Evolutionary conservation across 2,329 filamentous ascomycete genomes (phyloP), one percentile per base, ranked within the genome.

Genomic region (Penicillium psychrosexuale): DNA sequence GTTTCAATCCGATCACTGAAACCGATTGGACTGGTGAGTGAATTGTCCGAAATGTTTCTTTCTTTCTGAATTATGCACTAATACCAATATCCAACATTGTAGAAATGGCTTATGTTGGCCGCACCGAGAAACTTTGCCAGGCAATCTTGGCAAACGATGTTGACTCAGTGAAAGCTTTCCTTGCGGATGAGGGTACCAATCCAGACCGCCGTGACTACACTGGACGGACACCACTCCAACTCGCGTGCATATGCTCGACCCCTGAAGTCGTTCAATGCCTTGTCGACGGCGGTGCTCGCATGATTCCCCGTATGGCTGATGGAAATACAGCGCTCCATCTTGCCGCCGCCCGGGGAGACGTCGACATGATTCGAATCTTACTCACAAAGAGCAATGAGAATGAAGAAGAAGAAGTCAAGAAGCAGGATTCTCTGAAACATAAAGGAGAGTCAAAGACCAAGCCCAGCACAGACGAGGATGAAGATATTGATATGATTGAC

Each of bases 91-190:
- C 22, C 5, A 24, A 5, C 22, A 24, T 24, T 24, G 22, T 19
- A 72, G 89, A 92, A 61, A 94, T 95, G 90, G 90, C 90, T 0
- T 96, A 95, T 61, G 81, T 95, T 34, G 89, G 90, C 11, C 89
- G 91, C 61, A 92, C 89, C 1, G 85, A 84, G 36, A 79, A 82
- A 15, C 79, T 96, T 2, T 95, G 89, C 65, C 87, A 91, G 66
- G 90, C 89, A 0, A 95, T 96, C 54, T 84, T 92, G 4, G 85
- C 91, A 62, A 78, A 82, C 1, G 86, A 95, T 69, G 62, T 87
- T 3, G 85, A 89, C 36, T 81, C 84, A 58, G 87, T 95, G 3
- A 72, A 84, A 62, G 83, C 85, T 61, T 95, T 89, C 86, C 73
- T 82, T 11, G 78, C 84, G 24, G 84, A 88, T 64, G 85, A 90